phyloP scores from a whole-genome alignment of 73 alveolate species.

The Tetrahymena elliotti region DNA sequence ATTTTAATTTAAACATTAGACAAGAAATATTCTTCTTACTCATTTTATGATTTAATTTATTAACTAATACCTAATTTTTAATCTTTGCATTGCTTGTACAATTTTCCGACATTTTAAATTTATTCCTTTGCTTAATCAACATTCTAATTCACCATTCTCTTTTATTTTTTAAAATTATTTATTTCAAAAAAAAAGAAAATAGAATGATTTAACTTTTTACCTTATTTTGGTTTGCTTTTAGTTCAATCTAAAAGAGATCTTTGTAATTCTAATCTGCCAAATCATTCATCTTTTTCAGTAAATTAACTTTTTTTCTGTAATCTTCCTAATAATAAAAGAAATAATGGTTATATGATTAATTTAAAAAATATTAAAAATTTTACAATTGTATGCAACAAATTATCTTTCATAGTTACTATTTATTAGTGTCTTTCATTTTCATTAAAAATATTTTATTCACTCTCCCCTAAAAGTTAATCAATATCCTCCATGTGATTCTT shows the following conservation, averaged over 20 bases:
- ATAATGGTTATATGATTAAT: not conserved
- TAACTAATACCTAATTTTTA: not conserved
- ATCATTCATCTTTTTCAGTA: not conserved
- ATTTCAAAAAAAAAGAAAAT: not conserved
- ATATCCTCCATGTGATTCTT: not conserved
- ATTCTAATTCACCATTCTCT: not conserved
- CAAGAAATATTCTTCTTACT: not conserved
- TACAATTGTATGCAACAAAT: not conserved
- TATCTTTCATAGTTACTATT: not conserved
- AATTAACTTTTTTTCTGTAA: not conserved
- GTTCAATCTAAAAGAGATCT: not conserved
- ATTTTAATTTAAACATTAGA: not conserved
- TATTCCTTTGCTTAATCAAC: not conserved
- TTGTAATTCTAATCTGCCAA: not conserved
- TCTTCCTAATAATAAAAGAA: not conserved
- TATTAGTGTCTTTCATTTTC: not conserved
- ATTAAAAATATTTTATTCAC: not conserved
- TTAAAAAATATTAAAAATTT: not conserved
- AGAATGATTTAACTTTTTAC: not conserved
- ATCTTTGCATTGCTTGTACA: not conserved
- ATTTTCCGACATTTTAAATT: not conserved
- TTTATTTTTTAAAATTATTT: not conserved
- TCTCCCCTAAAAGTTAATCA: not conserved
- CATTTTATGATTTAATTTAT: not conserved
- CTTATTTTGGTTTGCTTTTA: not conserved